Evolutionary conservation across 176 grass and related monocot genomes (phyloP).

Genomic region (Sorghum bicolor): DNA sequence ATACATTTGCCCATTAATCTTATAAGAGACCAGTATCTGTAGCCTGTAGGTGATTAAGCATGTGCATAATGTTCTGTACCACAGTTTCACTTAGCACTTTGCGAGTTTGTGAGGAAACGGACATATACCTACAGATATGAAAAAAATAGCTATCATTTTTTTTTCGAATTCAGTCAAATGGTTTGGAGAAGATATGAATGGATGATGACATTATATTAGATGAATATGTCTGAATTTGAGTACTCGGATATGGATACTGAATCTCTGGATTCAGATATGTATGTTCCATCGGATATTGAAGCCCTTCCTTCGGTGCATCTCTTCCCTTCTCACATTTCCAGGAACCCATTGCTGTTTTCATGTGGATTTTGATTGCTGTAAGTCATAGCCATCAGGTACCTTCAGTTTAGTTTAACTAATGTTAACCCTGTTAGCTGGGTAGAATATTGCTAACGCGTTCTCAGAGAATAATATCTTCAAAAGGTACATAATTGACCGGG

Average conservation of each 20-base stretch:
- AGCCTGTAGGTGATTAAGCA: slow-evolving; percentile 28
- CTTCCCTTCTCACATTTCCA: no score
- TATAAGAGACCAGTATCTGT: slow-evolving; percentile 13
- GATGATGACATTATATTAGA: no score
- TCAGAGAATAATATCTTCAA: neutral
- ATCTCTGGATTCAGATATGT: no score
- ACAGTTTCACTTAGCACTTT: neutral
- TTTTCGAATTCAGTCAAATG: no score
- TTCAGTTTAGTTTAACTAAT: neutral
- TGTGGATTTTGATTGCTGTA: slow-evolving; percentile 13
- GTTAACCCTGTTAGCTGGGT: neutral
- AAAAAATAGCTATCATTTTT: no score
- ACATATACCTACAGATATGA: no score
- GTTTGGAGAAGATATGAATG: no score
- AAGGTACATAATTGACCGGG: neutral
- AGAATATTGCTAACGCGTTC: slow-evolving; percentile 21
- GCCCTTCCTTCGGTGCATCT: no score
- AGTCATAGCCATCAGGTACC: neutral
- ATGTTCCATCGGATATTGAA: no score
- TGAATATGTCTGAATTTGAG: no score
- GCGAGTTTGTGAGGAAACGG: no score
- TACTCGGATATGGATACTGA: no score
- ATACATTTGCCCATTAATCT: slow-evolving; percentile 17
- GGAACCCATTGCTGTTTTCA: neutral
- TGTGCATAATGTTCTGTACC: slow-evolving; percentile 24